These are phyloP conservation scores for Mycena olivaceomarginata DNA, from an alignment of 768 basidiomycete species.

Conservation along the genomic window DNA sequence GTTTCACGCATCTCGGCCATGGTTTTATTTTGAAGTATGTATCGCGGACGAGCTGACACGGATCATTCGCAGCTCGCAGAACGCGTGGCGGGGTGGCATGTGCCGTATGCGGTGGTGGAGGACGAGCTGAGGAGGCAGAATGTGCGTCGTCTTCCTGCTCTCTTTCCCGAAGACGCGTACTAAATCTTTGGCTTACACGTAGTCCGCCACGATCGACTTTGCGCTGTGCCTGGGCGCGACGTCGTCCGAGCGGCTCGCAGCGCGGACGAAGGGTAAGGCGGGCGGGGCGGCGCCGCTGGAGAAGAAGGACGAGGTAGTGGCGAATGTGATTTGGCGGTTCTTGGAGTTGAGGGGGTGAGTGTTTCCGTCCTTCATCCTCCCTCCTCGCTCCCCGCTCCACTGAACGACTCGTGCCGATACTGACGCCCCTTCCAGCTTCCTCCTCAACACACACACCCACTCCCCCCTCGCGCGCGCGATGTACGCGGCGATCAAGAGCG, in stretches of 20 bases:
- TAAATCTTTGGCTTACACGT: neutral
- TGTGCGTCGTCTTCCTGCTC: constrained; percentile 70
- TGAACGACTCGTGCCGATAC: constrained; percentile 4
- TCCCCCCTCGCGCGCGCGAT: constrained; percentile 94
- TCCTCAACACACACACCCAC: constrained; percentile 91
- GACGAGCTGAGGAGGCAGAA: constrained; percentile 97
- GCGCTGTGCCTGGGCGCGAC: constrained; percentile 96
- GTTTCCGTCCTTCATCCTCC: constrained; percentile 33
- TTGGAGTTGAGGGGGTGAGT: constrained; percentile 94
- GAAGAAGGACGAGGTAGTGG: constrained; percentile 98
- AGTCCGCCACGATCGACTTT: constrained; percentile 99
- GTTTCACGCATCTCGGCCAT: too few species aligned
- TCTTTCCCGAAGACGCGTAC: neutral
- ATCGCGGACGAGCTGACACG: neutral
- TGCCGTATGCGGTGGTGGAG: constrained; percentile 89
- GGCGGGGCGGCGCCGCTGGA: constrained; percentile 74
- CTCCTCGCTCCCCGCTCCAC: constrained; percentile 6
- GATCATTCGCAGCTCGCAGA: constrained; percentile 74
- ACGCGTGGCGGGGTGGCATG: constrained; percentile 93
- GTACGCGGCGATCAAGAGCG: constrained; percentile 85
- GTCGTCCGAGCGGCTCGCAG: constrained; percentile 84
- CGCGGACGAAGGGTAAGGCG: constrained; percentile 86
- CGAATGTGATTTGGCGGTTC: constrained; percentile 99
- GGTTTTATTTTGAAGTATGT: too few species aligned
- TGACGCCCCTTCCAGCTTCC: constrained; percentile 75